A percentile compares a stretch with the other conserved stretches of the same genome.
phyloP scores from a whole-genome alignment of 2,329 filamentous ascomycete genomes.

The Epicoccum sorghinum region DNA sequence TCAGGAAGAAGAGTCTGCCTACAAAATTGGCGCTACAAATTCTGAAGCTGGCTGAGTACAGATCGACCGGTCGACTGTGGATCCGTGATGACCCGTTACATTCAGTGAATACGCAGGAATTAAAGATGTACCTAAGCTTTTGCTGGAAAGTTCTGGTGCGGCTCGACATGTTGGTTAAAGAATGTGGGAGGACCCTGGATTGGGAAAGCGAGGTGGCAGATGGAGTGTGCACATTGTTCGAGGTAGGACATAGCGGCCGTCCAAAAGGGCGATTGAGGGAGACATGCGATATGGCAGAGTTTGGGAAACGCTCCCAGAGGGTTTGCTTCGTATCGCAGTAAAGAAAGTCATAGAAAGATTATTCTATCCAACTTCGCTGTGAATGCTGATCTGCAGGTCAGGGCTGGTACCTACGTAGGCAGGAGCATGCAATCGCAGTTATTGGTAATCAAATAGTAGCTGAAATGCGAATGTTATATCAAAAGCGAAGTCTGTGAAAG shows the following conservation, averaged over 20 bases:
- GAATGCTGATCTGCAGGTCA: too few species aligned
- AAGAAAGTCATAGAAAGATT: too few species aligned
- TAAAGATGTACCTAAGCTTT: not conserved
- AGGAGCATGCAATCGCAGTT: too few species aligned
- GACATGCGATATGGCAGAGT: too few species aligned
- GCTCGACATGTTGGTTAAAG: not conserved
- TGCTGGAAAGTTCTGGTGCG: constrained; percentile 2
- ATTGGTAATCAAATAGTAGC: too few species aligned
- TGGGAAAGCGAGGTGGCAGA: constrained; percentile 1
- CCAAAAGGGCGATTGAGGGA: too few species aligned
- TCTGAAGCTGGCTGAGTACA: not conserved
- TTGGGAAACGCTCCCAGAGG: too few species aligned
- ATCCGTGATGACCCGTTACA: constrained; percentile 1
- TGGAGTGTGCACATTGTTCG: not conserved
- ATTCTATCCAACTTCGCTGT: too few species aligned
- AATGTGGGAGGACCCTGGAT: not conserved
- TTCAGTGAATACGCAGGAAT: not conserved
- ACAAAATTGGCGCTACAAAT: not conserved
- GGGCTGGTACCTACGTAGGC: too few species aligned
- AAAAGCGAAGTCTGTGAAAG: too few species aligned
- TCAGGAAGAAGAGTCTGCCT: not conserved
- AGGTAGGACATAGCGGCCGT: not conserved
- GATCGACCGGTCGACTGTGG: not conserved
- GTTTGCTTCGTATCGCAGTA: too few species aligned
- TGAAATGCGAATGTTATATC: too few species aligned